phyloP scores from a whole-genome alignment of 2,329 filamentous ascomycete genomes.

The Aspergillus glaucus region DNA sequence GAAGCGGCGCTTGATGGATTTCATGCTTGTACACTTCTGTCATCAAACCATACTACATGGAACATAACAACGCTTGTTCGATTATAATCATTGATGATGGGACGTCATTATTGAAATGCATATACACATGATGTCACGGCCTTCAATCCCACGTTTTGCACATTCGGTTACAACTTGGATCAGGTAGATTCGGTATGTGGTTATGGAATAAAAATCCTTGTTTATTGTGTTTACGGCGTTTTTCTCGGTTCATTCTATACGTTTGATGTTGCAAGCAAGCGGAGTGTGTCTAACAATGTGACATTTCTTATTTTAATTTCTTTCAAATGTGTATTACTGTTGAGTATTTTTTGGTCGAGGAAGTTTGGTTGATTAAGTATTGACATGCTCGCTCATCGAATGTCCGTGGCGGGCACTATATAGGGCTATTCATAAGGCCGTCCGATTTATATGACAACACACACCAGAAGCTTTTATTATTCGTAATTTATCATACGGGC shows the following conservation, averaged over 20 bases:
- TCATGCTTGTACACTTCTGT: background rate
- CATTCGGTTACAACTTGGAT: background rate
- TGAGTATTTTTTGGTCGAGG: no score
- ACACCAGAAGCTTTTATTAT: slow-evolving; percentile 1
- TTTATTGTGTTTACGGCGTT: background rate
- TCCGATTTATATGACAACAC: no score
- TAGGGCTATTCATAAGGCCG: no score
- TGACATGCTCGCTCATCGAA: no score
- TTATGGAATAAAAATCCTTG: background rate
- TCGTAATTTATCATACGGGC: background rate
- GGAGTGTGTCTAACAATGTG: background rate
- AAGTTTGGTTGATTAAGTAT: no score
- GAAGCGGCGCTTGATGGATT: no score
- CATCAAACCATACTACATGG: background rate
- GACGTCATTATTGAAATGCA: background rate
- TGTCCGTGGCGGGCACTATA: no score
- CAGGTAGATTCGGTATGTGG: background rate
- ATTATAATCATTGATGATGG: background rate
- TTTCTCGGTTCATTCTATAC: background rate
- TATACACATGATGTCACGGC: background rate
- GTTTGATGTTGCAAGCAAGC: background rate
- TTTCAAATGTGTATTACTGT: no score
- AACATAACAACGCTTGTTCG: background rate
- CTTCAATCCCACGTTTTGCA: background rate
- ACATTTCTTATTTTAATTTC: background rate